Evolutionary conservation across 495 filamentous ascomycete species (phyloP).

Genomic region (Parathielavia appendiculata): DNA sequence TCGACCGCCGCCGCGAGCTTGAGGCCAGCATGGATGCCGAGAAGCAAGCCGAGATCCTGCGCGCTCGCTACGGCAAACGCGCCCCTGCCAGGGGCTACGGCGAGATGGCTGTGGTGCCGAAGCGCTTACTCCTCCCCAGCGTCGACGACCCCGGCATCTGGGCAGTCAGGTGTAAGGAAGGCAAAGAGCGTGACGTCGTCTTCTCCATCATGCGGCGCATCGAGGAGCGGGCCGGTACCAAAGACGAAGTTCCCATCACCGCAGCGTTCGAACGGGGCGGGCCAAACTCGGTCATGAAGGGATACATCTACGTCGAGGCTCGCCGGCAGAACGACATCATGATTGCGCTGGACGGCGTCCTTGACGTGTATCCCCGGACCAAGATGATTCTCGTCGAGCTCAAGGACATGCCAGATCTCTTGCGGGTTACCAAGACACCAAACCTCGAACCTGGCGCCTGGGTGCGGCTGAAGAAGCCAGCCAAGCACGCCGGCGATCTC

Average conservation of each 20-base stretch:
- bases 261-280: constrained; percentile 86
- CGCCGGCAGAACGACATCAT: constrained; percentile 79
- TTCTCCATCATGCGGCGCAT: constrained; percentile 81
- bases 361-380: constrained; percentile 72
- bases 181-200: constrained; percentile 89
- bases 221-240: constrained; percentile 66
- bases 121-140: constrained; percentile 81
- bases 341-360: constrained; percentile 71
- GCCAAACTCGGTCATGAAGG: constrained; percentile 66
- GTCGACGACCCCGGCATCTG: constrained; percentile 96
- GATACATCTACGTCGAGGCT: constrained; percentile 93
- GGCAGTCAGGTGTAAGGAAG: constrained; percentile 87
- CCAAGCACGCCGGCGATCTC: constrained; percentile 82
- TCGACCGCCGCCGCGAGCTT: constrained; percentile 85
- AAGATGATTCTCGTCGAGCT: constrained; percentile 87
- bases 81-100: constrained; percentile 43
- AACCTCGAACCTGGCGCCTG: constrained; percentile 83
- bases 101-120: constrained; percentile 69
- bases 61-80: constrained; percentile 70
- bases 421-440: constrained; percentile 81
- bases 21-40: constrained; percentile 85
- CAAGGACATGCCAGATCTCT: constrained; percentile 93
- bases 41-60: constrained; percentile 79
- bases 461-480: constrained; percentile 76
- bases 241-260: constrained; percentile 71